Evolutionary conservation across 2,329 filamentous ascomycete genomes (phyloP), one percentile per base, ranked within the genome.

Genomic region (Nemania sp.): DNA sequence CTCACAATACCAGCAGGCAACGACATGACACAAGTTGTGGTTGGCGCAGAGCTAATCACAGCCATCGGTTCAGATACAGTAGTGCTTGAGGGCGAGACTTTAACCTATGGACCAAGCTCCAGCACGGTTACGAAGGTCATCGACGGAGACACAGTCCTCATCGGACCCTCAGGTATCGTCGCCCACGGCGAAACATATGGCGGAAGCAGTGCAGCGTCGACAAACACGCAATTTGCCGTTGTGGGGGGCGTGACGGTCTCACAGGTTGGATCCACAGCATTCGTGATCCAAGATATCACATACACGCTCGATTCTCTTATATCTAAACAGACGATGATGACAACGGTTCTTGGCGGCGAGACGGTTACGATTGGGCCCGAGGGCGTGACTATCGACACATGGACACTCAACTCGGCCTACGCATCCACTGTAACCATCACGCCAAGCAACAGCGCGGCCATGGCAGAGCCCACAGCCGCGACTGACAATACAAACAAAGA

Each of bases 171-270:
- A 0, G 78, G 76, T 17, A 63, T 81, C 5, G 60, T 71, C 2
- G 63, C 77, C 2, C 72, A 66, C 57, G 71, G 72, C 24, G 70
- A 67, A 24, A 76, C 73, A 0, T 51, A 81, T 0, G 79, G 79
- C 15, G 79, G 78, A 0, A 57, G 65, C 2, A 53, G 61, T 0
- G 77, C 74, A 12, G 59, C 61, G 2, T 45, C 66, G 1, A 67
- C 64, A 1, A 70, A 70, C 11, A 78, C 75, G 1, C 68, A 70
- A 2, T 76, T 73, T 61, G 76, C 75, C 37, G 74, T 81, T 50
- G 73, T 80, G 7, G 80, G 80, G 46, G 80, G 80, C 9, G 79
- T 75, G 14, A 81, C 80, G 3, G 70, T 82, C 47, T 80, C 77
- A 14, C 73, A 77, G 60, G 61, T 81, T 7, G 76, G 74, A n/a